A percentile compares a stretch with the other conserved stretches of the same genome.
Conservation (phyloP, 164 flowering plant genomes). For the Vitis rotundifolia region DNA sequence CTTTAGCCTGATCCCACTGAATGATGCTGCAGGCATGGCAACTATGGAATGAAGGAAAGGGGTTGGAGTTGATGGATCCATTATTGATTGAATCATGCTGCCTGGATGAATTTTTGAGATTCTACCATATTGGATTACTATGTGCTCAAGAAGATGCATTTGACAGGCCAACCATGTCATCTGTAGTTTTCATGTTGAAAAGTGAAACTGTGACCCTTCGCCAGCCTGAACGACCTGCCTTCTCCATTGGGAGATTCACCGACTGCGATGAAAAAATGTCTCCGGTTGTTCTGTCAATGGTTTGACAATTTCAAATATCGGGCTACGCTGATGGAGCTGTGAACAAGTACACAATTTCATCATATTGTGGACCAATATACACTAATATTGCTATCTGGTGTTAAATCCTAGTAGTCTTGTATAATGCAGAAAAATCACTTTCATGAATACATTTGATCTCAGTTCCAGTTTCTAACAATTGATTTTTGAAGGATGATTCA, state of each 20-base stretch:
- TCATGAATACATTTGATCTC: too few species aligned
- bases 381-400: neutral
- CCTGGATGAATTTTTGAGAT: constrained; percentile 29
- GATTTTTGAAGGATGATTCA: too few species aligned
- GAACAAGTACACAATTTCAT: neutral
- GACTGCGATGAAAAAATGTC: neutral
- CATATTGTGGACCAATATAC: neutral
- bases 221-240: constrained; percentile 15
- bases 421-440: neutral
- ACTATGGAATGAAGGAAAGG: constrained; percentile 35
- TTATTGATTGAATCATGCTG: constrained; percentile 6
- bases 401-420: neutral
- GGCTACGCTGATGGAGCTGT: constrained; percentile 9
- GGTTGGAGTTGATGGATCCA: constrained; percentile 37
- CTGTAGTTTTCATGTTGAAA: constrained; percentile 32
- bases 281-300: constrained; percentile 5
- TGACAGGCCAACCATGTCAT: constrained; percentile 49
- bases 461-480: too few species aligned
- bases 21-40: constrained; percentile 42
- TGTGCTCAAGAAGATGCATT: constrained; percentile 50
- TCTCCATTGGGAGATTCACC: constrained; percentile 4
- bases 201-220: constrained; percentile 7
- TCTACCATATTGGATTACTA: constrained; percentile 48
- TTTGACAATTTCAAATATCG: constrained; percentile 5
- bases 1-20: neutral